These are phyloP conservation scores for Aureobasidium lini DNA, from an alignment of 2,329 filamentous ascomycete species.

Conservation along the genomic window DNA sequence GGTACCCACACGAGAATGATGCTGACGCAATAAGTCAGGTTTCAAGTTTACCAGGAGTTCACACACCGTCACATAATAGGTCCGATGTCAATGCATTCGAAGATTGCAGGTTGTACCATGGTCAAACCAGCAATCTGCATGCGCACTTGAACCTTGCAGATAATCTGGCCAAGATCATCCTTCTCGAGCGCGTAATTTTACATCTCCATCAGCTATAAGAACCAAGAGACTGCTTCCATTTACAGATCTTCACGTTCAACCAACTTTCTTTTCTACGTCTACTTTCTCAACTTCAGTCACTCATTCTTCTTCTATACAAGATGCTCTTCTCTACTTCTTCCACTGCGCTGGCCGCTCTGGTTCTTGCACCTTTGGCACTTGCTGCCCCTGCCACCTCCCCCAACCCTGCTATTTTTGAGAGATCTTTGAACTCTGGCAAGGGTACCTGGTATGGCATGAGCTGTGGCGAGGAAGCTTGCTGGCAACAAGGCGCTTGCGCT, in stretches of 20 bases:
- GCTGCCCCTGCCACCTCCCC: not conserved
- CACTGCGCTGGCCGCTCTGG: conserved; percentile 5
- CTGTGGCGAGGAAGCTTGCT: conserved; percentile 18
- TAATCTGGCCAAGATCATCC: not conserved
- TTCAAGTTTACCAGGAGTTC: not conserved
- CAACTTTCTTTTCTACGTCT: not conserved
- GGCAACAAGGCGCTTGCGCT: conserved; percentile 15
- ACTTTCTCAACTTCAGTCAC: not conserved
- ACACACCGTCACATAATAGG: not conserved
- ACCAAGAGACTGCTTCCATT: not conserved
- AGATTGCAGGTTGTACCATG: not conserved
- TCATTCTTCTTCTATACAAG: not conserved
- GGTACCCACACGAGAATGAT: not conserved
- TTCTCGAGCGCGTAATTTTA: not conserved
- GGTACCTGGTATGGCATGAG: conserved; percentile 14
- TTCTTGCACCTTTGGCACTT: conserved; percentile 2
- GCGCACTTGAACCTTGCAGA: not conserved
- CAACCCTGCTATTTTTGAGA: not conserved
- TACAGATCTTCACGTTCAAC: not conserved
- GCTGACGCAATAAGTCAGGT: conserved; percentile 3
- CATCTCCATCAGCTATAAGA: not conserved
- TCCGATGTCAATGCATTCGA: not conserved
- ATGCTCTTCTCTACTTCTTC: conserved; percentile 4
- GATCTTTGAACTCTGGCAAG: not conserved
- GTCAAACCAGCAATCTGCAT: not conserved